Conservation (phyloP, 768 basidiomycete genomes). For the Pholiota microspora region DNA sequence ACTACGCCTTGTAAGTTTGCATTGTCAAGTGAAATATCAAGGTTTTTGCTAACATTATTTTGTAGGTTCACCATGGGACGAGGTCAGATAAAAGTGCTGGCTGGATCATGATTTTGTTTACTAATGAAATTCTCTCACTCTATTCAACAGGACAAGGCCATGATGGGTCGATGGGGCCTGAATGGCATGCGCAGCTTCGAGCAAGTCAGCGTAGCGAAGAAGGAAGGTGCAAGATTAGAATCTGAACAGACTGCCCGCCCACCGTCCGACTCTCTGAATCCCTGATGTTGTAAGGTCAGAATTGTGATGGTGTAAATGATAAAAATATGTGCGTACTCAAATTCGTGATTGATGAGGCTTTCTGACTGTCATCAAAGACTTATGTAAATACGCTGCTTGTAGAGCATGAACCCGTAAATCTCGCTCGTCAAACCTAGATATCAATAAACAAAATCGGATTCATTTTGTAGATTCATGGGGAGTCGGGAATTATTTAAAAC, state of each 20-base stretch:
- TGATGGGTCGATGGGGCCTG: constrained; percentile 93
- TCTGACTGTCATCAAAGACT: too few relatives aligned
- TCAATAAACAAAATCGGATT: too few relatives aligned
- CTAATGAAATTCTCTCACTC: constrained; percentile 9
- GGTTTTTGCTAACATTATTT: constrained; percentile 1
- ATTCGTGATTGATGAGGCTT: too few relatives aligned
- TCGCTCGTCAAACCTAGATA: too few relatives aligned
- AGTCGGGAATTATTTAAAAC: too few relatives aligned
- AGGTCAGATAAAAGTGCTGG: constrained; percentile 60
- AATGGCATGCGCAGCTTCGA: constrained; percentile 91
- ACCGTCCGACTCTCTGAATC: constrained; percentile 5
- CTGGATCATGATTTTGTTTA: too few relatives aligned
- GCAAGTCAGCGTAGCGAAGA: constrained; percentile 48
- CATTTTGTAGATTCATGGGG: too few relatives aligned
- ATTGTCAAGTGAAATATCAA: neutral
- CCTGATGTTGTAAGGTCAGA: neutral
- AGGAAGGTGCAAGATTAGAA: constrained; percentile 18
- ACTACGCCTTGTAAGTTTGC: constrained; percentile 85
- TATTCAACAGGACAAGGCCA: constrained; percentile 71
- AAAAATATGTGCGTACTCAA: too few relatives aligned
- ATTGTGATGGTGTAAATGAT: too few relatives aligned
- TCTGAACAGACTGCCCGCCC: constrained; percentile 4
- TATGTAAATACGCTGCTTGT: too few relatives aligned
- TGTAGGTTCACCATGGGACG: constrained; percentile 90
- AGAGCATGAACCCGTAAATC: too few relatives aligned